Percentiles rank a stretch among this genome's conserved stretches.
Evolutionary conservation across 352 stramenopile genomes (phyloP).

Genomic region (Phytophthora sp.): DNA sequence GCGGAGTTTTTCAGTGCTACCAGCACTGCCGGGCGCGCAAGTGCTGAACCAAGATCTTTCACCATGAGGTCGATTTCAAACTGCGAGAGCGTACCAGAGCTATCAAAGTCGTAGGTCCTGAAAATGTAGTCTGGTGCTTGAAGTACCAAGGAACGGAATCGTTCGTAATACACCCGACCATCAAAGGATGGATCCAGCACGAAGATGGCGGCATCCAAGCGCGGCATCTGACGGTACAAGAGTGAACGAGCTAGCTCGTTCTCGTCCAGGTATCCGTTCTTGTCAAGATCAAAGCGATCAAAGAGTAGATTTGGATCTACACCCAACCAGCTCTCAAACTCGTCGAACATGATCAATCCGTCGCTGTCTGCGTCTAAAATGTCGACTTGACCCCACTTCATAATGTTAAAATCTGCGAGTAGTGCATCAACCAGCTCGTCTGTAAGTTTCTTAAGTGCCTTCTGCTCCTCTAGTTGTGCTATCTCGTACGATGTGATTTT

Average conservation of each 20-base stretch:
- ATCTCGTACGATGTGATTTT: conserved; percentile 80
- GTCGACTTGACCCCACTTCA: conserved; percentile 62
- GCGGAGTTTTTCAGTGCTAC: conserved; percentile 43
- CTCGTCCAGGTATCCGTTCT: conserved; percentile 84
- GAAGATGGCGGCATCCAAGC: conserved; percentile 69
- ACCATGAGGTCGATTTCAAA: conserved; percentile 72
- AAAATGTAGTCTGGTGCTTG: conserved; percentile 71
- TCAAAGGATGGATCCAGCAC: conserved; percentile 84
- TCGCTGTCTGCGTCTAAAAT: conserved; percentile 60
- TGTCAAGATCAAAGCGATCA: conserved; percentile 85
- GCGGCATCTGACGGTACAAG: conserved; percentile 74
- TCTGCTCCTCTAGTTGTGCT: conserved; percentile 32
- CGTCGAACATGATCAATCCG: conserved; percentile 62
- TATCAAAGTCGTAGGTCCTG: conserved; percentile 76
- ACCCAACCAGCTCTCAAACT: conserved; percentile 78
- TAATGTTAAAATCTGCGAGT: conserved; percentile 57
- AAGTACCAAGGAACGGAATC: conserved; percentile 48
- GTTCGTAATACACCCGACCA: conserved; percentile 79
- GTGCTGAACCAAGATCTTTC: conserved; percentile 60
- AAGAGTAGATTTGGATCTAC: conserved; percentile 82
- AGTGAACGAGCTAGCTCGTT: conserved; percentile 76
- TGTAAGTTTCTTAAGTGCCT: conserved; percentile 46
- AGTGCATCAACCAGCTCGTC: conserved; percentile 44
- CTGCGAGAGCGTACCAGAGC: conserved; percentile 54
- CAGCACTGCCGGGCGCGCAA: conserved; percentile 48